Percentiles rank a stretch among this genome's conserved stretches.
These are phyloP conservation scores for Selaginella tamariscina DNA, from an alignment of 75 land plant species.

Conservation along the genomic window DNA sequence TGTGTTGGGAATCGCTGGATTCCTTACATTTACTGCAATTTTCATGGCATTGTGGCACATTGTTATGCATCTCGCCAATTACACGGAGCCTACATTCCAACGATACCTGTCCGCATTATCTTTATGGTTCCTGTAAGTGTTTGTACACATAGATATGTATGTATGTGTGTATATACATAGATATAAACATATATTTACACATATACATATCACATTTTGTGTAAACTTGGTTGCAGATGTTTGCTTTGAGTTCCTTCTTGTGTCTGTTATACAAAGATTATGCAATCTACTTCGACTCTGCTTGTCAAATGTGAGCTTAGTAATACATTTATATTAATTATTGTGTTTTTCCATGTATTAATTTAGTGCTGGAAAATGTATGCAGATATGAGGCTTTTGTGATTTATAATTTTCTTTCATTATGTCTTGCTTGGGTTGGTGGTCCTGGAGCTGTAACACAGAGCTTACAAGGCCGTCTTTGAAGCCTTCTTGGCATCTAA, in stretches of 20 bases:
- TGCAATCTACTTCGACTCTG: not conserved
- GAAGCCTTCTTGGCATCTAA: slow-evolving; percentile 79
- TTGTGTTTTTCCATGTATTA: not conserved
- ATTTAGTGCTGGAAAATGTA: not conserved
- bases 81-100: slow-evolving; percentile 83
- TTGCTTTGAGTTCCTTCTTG: not conserved
- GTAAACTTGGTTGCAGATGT: not conserved
- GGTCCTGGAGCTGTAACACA: slow-evolving; percentile 90
- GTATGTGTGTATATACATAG: not conserved
- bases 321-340: not conserved
- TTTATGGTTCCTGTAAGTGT: slow-evolving; percentile 83
- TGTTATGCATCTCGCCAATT: slow-evolving; percentile 66
- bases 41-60: slow-evolving; percentile 59
- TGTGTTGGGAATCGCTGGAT: slow-evolving; percentile 38
- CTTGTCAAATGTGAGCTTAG: not conserved
- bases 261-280: not conserved
- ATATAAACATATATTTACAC: not conserved
- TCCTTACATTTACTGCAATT: slow-evolving; percentile 55
- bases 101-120: slow-evolving; percentile 79
- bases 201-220: not conserved
- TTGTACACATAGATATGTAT: not conserved
- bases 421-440: slow-evolving; percentile 97
- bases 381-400: slow-evolving; percentile 99
- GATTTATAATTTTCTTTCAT: slow-evolving; percentile 88
- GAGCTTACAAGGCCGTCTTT: slow-evolving; percentile 65